Base-by-base conservation (phyloP, 257 asterid genomes). In the Fraxinus quadrangulata region DNA sequence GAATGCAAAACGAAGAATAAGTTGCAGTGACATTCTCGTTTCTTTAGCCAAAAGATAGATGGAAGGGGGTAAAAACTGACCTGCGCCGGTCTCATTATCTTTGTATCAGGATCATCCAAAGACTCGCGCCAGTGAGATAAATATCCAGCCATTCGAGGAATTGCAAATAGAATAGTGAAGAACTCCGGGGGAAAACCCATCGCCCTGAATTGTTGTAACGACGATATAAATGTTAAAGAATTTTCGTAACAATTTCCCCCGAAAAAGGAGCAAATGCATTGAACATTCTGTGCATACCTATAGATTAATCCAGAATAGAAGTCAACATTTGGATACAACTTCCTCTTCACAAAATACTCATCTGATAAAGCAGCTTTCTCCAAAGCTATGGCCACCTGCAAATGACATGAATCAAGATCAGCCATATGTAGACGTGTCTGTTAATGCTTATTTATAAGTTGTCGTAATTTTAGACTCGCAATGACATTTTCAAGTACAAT, bases 1-100 rank as follows among this genome's bases (percentile, higher is more conserved):
- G 19, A 77, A 56, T 1, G 30, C 17, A 31, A 21, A 66, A 66
- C 61, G 36, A 71, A 67, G 12, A 77, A 76, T 33, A 80, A 59
- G 69, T 54, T 70, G 24, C n/a, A 28, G 23, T 12, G 45, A 61
- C 10, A 78, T 6, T 4, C 59, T 47, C 59, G 8, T 16, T 47
- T 47, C 59, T 47, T 16, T 4, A 14, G n/a, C 39, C 39, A 26
- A 6, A 45, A 24, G 24, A 39, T 61, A 28, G 26, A 14, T 5
- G 68, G 71, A 8, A 16, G n/a, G 10, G 76, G 21, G 42, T 54
- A 61, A 67, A 70, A 74, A 56, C 79, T 45, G 51, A 92, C 99
- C 96, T 95, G 97, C 42, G 97, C 96, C n/a, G 99, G 99, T 82
- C 99, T 91, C 96, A 95, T 95, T 69, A 95, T 89, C 94, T 95